A percentile compares a stretch with the other conserved stretches of the same genome.
These are phyloP conservation scores for Populus nigra DNA, from an alignment of 345 rosid species.

Conservation along the genomic window DNA sequence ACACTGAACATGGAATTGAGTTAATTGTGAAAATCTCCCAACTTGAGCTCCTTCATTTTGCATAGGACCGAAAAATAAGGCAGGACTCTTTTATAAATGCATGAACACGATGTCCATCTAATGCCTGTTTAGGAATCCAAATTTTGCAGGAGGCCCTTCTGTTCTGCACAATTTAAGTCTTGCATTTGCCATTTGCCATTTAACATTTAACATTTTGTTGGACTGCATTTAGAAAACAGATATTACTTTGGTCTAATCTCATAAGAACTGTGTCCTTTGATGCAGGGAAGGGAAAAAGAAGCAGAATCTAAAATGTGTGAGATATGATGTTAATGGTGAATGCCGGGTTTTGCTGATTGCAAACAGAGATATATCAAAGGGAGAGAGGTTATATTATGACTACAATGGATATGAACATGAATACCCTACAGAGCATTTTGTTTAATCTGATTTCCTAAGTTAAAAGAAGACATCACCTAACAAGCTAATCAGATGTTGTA, in stretches of 20 bases:
- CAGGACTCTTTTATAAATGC: not conserved
- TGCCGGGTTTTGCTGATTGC: constrained; percentile 32
- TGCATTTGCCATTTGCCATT: constrained; percentile 10
- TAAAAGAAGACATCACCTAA: not conserved
- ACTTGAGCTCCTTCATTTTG: not conserved
- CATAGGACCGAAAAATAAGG: not conserved
- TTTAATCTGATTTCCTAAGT: not conserved
- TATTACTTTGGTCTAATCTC: not conserved
- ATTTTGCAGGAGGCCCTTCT: not conserved
- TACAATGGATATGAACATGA: constrained; percentile 33
- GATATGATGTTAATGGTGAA: constrained; percentile 25
- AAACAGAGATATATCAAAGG: constrained; percentile 29
- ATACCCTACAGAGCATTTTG: constrained; percentile 33
- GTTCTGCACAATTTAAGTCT: not conserved
- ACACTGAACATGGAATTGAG: not conserved
- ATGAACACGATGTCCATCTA: not conserved
- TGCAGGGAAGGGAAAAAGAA: constrained; percentile 34
- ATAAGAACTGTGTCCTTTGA: not conserved
- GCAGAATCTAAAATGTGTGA: constrained; percentile 37
- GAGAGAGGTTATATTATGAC: constrained; percentile 30
- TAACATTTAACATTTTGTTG: not conserved
- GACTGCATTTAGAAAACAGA: not conserved
- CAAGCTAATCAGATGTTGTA: not conserved
- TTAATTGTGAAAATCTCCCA: not conserved
- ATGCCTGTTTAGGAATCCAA: not conserved